A percentile compares a stretch with the other conserved stretches of the same genome.
Conservation (phyloP, 2,329 filamentous ascomycete genomes). For the Fusarium sp. region DNA sequence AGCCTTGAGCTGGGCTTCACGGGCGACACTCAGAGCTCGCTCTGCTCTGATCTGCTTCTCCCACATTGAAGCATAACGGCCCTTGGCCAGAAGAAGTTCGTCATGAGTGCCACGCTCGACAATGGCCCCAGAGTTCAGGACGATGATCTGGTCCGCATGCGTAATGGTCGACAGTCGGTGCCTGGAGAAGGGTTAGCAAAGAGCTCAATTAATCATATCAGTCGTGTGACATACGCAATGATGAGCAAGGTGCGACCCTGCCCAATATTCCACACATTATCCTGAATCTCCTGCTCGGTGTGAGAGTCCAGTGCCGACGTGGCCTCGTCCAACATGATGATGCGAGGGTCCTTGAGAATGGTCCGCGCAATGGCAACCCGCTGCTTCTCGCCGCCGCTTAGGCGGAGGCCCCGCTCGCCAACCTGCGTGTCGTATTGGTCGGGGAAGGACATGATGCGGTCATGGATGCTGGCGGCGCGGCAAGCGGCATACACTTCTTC, state of each 20-base stretch:
- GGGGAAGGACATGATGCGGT: constrained; percentile 89
- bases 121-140: constrained; percentile 81
- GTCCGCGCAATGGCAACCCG: constrained; percentile 93
- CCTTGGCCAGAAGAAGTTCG: constrained; percentile 76
- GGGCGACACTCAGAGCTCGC: constrained; percentile 61
- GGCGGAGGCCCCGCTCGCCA: constrained; percentile 85
- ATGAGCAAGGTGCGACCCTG: constrained; percentile 92
- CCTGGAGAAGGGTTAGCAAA: constrained; percentile 50
- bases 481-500: constrained; percentile 87
- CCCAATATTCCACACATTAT: constrained; percentile 83
- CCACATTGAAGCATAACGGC: constrained; percentile 88
- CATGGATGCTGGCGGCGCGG: constrained; percentile 88
- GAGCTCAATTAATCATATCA: background rate
- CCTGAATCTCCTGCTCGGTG: constrained; percentile 93
- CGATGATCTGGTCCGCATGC: constrained; percentile 85
- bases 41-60: constrained; percentile 87
- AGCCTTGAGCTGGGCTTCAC: constrained; percentile 51
- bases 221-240: constrained; percentile 76
- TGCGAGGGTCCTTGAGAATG: constrained; percentile 89
- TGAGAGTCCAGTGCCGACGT: constrained; percentile 92
- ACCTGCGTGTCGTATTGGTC: constrained; percentile 92
- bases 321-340: constrained; percentile 94
- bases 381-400: constrained; percentile 94
- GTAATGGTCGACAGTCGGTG: constrained; percentile 89
- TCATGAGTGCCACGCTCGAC: constrained; percentile 83